Conservation (phyloP, 2,329 filamentous ascomycete species). For the Aaosphaeria arxii region DNA sequence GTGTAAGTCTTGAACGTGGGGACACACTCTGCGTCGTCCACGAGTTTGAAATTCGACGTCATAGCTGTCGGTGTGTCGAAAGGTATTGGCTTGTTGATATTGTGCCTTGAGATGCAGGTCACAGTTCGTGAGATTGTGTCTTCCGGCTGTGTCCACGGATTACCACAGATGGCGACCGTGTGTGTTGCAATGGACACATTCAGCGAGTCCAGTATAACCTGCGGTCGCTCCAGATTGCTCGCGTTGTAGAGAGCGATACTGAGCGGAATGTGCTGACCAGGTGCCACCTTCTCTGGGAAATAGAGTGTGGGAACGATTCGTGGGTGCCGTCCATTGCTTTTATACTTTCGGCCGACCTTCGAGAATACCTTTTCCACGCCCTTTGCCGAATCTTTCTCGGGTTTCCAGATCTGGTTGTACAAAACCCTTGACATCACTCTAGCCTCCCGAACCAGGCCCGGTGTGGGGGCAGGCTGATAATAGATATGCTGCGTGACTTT, state of each 20-base stretch:
- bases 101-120: constrained; percentile 24
- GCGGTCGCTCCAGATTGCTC: constrained; percentile 10
- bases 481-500: constrained; percentile 20
- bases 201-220: constrained; percentile 26
- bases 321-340: constrained; percentile 10
- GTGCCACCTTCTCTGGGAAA: constrained; percentile 24
- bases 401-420: constrained; percentile 28
- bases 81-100: constrained; percentile 17
- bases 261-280: constrained; percentile 32
- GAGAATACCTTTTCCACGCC: constrained; percentile 15
- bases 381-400: constrained; percentile 13
- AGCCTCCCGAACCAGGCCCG: constrained; percentile 11
- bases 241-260: constrained; percentile 21
- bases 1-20: constrained; percentile 35
- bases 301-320: constrained; percentile 29
- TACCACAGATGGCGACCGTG: constrained; percentile 28
- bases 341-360: constrained; percentile 14
- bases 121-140: constrained; percentile 28
- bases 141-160: constrained; percentile 20
- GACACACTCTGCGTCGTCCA: constrained; percentile 31
- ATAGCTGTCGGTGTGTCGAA: constrained; percentile 18
- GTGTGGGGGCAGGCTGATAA: constrained; percentile 20
- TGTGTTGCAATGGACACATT: constrained; percentile 29
- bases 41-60: constrained; percentile 29
- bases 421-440: constrained; percentile 20